These are phyloP conservation scores for Arachnopeziza araneosa DNA, from an alignment of 2,329 filamentous ascomycete species.

Conservation along the genomic window DNA sequence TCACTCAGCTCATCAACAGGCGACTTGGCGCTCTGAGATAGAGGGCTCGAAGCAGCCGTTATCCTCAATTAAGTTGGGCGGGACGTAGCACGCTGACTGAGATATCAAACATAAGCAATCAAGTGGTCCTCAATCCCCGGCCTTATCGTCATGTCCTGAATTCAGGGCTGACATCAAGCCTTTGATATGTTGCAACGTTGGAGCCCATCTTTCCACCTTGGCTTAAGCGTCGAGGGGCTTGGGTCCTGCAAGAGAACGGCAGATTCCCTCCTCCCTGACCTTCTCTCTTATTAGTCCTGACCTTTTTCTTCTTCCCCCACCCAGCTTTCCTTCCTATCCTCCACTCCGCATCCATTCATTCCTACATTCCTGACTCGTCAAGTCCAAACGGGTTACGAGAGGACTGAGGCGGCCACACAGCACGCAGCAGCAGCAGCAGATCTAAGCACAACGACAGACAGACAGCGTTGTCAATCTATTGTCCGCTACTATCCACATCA, in stretches of 20 bases:
- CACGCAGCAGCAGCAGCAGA: background rate
- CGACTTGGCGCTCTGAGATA: background rate
- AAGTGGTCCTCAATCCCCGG: background rate
- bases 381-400: background rate
- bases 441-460: background rate
- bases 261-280: background rate
- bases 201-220: background rate
- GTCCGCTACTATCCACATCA: background rate
- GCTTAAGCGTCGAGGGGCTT: background rate
- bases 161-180: conserved; percentile 7
- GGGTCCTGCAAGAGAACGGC: background rate
- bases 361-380: background rate
- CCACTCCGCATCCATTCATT: background rate
- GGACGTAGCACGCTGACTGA: background rate
- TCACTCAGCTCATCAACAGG: background rate
- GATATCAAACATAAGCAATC: background rate
- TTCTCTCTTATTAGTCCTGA: background rate
- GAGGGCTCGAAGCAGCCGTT: background rate
- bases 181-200: too few species aligned
- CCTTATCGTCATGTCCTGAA: conserved; percentile 52
- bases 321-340: background rate
- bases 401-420: background rate
- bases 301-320: background rate
- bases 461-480: background rate
- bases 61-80: background rate